Evolutionary conservation across 225 moss, liverwort and hornwort species (phyloP).

Genomic region (Marchantia paleacea): DNA sequence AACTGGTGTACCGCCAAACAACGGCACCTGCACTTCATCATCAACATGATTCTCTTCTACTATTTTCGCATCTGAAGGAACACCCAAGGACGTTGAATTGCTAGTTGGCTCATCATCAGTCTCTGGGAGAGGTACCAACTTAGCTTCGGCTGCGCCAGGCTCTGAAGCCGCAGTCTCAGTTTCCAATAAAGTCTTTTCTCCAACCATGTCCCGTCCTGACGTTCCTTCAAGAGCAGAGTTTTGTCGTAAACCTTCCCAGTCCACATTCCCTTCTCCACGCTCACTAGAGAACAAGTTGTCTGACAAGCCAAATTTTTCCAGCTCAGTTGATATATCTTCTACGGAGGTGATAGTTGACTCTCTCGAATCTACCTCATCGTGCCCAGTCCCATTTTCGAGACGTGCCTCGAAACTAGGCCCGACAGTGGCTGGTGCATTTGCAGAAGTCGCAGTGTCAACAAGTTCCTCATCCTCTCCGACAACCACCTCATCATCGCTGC

Average conservation of each 20-base stretch:
- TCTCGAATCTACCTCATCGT: constrained; percentile 38
- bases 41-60: constrained; percentile 17
- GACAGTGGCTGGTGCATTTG: constrained; percentile 27
- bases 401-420: constrained; percentile 39
- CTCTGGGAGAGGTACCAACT: constrained; percentile 37
- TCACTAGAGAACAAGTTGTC: constrained; percentile 59
- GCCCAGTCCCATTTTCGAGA: constrained; percentile 47
- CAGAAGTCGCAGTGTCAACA: constrained; percentile 85
- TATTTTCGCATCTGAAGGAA: background rate
- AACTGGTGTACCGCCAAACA: constrained; percentile 51
- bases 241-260: constrained; percentile 45
- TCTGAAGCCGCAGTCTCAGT: constrained; percentile 29
- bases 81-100: background rate
- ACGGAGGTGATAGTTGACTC: constrained; percentile 48
- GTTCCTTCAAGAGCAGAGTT: constrained; percentile 42
- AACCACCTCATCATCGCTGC: constrained; percentile 95
- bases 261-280: constrained; percentile 37
- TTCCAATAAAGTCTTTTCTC: constrained; percentile 40
- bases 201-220: constrained; percentile 37
- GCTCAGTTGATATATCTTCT: constrained; percentile 59
- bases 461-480: constrained; percentile 91
- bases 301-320: constrained; percentile 67
- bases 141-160: constrained; percentile 32
- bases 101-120: constrained; percentile 21
- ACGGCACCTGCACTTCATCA: constrained; percentile 28